Percentiles rank a stretch among this genome's conserved stretches.
phyloP scores from a whole-genome alignment of 805 yeast species.

The Pichia kluyveri region DNA sequence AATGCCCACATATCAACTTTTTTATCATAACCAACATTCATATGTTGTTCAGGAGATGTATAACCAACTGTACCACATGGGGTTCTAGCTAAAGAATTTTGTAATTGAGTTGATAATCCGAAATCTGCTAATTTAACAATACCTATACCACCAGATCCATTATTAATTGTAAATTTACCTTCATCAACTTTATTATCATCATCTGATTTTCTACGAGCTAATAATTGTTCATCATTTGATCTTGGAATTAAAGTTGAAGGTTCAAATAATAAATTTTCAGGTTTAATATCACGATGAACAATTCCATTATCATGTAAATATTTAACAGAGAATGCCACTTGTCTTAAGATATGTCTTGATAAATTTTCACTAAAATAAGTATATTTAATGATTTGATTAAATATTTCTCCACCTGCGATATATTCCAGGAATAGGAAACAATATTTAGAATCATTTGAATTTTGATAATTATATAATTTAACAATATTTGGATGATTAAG shows the following conservation, averaged over 20 bases:
- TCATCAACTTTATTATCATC: slow-evolving; percentile 55
- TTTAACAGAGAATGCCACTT: slow-evolving; percentile 60
- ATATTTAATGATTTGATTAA: slow-evolving; percentile 69
- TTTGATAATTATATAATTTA: slow-evolving; percentile 43
- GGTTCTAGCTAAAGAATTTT: slow-evolving; percentile 43
- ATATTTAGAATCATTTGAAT: slow-evolving; percentile 33
- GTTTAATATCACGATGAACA: slow-evolving; percentile 78
- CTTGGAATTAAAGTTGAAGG: slow-evolving; percentile 41
- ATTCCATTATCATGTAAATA: slow-evolving; percentile 65
- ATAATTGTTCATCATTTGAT: slow-evolving; percentile 32
- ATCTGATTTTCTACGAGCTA: slow-evolving; percentile 41
- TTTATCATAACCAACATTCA: slow-evolving; percentile 51
- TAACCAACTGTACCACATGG: slow-evolving; percentile 75
- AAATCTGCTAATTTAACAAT: slow-evolving; percentile 59
- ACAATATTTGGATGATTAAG: slow-evolving; percentile 54
- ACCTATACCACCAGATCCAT: slow-evolving; percentile 62
- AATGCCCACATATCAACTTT: slow-evolving; percentile 68
- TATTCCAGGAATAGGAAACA: slow-evolving; percentile 62
- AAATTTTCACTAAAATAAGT: slow-evolving; percentile 70
- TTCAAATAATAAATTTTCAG: slow-evolving; percentile 63
- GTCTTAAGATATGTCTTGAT: slow-evolving; percentile 62
- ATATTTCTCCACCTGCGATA: slow-evolving; percentile 72
- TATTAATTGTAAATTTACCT: slow-evolving; percentile 41
- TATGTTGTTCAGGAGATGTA: slow-evolving; percentile 65
- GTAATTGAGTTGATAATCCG: slow-evolving; percentile 54